A percentile compares a stretch with the other conserved stretches of the same genome.
Conservation (phyloP, 768 basidiomycete genomes). For the Candolleomyces aberdarensis region DNA sequence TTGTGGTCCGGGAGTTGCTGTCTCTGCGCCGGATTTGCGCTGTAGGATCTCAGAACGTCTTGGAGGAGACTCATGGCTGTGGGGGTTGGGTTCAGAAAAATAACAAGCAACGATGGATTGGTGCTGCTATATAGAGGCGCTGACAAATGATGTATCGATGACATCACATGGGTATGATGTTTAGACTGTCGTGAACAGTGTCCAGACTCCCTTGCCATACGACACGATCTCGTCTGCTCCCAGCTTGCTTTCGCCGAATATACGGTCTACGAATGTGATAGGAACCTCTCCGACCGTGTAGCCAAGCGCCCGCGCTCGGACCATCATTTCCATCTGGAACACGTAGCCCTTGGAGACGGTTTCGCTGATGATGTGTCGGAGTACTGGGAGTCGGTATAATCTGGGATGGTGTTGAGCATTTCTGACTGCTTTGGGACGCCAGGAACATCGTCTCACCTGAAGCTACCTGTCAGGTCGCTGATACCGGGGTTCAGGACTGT, state of each 20-base stretch:
- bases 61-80: conserved; percentile 63
- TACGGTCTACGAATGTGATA: conserved; percentile 91
- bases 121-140: conserved; percentile 12
- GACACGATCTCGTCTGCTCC: conserved; percentile 85
- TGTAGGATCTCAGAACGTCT: conserved; percentile 60
- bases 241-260: conserved; percentile 92
- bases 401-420: conserved; percentile 29
- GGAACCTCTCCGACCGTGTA: conserved; percentile 89
- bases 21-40: conserved; percentile 29
- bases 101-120: neutral
- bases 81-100: neutral
- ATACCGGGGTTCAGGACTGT: conserved; percentile 83
- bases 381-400: conserved; percentile 71
- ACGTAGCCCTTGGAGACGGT: conserved; percentile 90
- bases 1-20: conserved; percentile 29
- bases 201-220: conserved; percentile 84
- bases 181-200: conserved; percentile 71
- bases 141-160: conserved; percentile 25
- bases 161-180: conserved; percentile 15
- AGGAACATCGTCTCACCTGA: conserved; percentile 52
- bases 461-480: conserved; percentile 88
- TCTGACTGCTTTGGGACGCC: neutral
- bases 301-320: conserved; percentile 77
- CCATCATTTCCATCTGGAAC: conserved; percentile 99
- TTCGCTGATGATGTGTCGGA: conserved; percentile 79